Percentiles rank a stretch among this genome's conserved stretches.
Conservation (phyloP, 768 basidiomycete genomes). For the Dioszegia crocea region DNA sequence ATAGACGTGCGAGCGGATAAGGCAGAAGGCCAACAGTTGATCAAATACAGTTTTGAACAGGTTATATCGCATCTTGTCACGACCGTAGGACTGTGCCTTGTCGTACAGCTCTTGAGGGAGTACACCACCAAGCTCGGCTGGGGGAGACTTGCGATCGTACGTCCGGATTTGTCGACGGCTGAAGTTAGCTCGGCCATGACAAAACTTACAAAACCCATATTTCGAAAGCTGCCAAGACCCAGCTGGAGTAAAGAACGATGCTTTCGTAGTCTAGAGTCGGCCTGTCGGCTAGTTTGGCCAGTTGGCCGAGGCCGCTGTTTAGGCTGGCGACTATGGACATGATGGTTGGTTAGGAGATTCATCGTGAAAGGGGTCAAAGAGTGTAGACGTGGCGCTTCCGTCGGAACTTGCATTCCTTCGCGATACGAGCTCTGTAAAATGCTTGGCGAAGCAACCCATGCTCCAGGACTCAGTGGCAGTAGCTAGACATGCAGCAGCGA, state of each 20-base stretch:
- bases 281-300: conserved; percentile 26
- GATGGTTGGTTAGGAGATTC: too few species aligned
- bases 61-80: conserved; percentile 80
- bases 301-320: conserved; percentile 14
- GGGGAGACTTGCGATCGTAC: conserved; percentile 52
- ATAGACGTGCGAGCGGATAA: conserved; percentile 74
- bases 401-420: too few species aligned
- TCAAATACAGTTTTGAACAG: conserved; percentile 70
- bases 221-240: conserved; percentile 77
- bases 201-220: conserved; percentile 72
- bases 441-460: too few species aligned
- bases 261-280: conserved; percentile 63
- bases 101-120: conserved; percentile 68
- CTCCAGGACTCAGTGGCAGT: too few species aligned
- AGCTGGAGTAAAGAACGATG: conserved; percentile 73
- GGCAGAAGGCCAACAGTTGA: conserved; percentile 63
- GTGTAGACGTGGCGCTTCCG: neutral
- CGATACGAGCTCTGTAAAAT: too few species aligned
- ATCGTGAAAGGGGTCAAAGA: too few species aligned
- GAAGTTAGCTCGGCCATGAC: neutral
- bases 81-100: conserved; percentile 87
- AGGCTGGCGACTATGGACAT: conserved; percentile 14
- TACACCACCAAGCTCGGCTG: conserved; percentile 64
- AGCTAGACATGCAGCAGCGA: too few species aligned
- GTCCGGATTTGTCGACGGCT: neutral